Conservation (phyloP, 2,329 filamentous ascomycete genomes). For the Penicillium sp. region DNA sequence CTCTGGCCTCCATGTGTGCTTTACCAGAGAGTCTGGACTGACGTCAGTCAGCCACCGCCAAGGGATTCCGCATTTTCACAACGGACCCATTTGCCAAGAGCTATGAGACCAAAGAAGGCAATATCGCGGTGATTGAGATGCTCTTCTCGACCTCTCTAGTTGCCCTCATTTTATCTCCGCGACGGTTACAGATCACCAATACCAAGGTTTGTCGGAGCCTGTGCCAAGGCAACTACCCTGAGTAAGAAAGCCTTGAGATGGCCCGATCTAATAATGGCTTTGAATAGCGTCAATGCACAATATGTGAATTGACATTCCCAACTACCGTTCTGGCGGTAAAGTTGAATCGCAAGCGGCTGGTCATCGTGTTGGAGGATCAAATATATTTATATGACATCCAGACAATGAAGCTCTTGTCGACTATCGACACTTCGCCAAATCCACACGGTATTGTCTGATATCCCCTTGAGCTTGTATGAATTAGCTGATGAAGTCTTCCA, state of each 20-base stretch:
- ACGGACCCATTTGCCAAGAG: constrained; percentile 95
- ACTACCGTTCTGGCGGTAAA: constrained; percentile 93
- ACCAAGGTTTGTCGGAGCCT: constrained; percentile 67
- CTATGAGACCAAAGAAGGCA: constrained; percentile 90
- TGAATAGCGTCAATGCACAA: constrained; percentile 68
- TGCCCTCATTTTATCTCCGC: constrained; percentile 84
- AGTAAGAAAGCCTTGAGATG: constrained; percentile 1
- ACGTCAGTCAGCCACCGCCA: constrained; percentile 68
- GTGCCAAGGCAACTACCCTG: constrained; percentile 7
- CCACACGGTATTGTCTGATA: constrained; percentile 58
- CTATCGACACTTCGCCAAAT: constrained; percentile 91
- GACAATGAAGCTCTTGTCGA: constrained; percentile 93
- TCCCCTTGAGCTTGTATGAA: not conserved
- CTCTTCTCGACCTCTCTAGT: constrained; percentile 97
- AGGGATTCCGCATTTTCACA: constrained; percentile 93
- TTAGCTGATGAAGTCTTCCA: constrained; percentile 27
- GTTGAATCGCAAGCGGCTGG: constrained; percentile 88
- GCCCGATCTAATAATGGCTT: constrained; percentile 6
- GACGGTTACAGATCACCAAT: constrained; percentile 92
- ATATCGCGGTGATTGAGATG: constrained; percentile 97
- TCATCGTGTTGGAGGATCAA: constrained; percentile 90
- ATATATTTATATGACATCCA: constrained; percentile 99
- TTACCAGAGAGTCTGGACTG: constrained; percentile 11
- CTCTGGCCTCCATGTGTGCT: not conserved
- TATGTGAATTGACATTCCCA: constrained; percentile 97